These are phyloP conservation scores for Aphanomyces stellatus DNA, from an alignment of 352 stramenopile genomes.

Conservation along the genomic window DNA sequence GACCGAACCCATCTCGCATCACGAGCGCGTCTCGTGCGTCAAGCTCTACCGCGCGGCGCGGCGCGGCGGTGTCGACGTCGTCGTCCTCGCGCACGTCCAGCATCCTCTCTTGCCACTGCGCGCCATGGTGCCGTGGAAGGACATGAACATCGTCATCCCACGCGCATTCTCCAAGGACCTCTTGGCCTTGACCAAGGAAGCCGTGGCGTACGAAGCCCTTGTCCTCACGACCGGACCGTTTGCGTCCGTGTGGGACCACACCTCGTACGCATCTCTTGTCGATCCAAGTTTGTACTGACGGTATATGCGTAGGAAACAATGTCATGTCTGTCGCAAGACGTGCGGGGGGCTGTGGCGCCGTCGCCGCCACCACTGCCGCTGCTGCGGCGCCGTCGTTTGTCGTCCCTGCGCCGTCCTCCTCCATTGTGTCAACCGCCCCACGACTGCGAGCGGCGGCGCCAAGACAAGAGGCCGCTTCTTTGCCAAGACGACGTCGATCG, in stretches of 20 bases:
- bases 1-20: background rate
- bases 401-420: background rate
- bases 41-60: slow-evolving; percentile 5
- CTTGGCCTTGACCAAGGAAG: background rate
- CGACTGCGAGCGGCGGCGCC: too few relatives aligned
- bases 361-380: slow-evolving; percentile 5
- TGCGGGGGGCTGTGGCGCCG: background rate
- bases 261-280: background rate
- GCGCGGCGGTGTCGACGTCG: background rate
- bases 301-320: background rate
- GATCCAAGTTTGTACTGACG: background rate
- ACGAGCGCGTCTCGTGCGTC: background rate
- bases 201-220: background rate
- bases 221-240: slow-evolving; percentile 3
- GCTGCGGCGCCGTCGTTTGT: background rate
- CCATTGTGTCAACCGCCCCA: background rate
- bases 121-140: background rate
- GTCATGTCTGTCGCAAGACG: background rate
- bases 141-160: slow-evolving; percentile 2
- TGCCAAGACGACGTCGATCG: too few relatives aligned
- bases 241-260: background rate
- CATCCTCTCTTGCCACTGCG: background rate
- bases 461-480: too few relatives aligned
- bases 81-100: background rate
- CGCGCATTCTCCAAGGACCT: background rate